Base-by-base conservation (phyloP, 345 rosid species). In the Gossypium arboreum region DNA sequence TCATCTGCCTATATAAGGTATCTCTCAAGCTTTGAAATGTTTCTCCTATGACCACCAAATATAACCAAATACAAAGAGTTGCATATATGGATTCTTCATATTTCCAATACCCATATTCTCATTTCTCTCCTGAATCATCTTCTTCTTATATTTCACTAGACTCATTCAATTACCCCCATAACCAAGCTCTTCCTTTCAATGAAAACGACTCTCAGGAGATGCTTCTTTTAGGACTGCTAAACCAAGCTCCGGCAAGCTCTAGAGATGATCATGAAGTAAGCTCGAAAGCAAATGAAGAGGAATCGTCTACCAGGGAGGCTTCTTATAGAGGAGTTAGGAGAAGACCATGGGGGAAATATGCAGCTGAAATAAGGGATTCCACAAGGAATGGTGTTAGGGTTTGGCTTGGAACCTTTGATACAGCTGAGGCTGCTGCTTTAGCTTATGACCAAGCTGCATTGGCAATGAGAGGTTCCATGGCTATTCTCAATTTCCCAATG, bases 401-500 rank as follows among this genome's bases (percentile, higher is more conserved):
- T 12, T 89, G 93, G 93, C 34, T 89, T 3, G 93, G 93, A 63
- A 89, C 93, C 16, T 89, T 89, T 20, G 84, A 89, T 25, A 89
- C 89, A 0, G 88, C 89, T 0, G 88, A 87, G 82, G 90, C 78
- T 4, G 93, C 93, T 1, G 93, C 93, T 41, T 79, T 89, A 62
- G 93, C 90, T 7, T 89, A 89, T 59, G 93, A 89, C 68, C 93
- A 86, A 83, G 93, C 93, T 0, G 93, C 93, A 74, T 86, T 87
- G 45, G 85, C 91, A 0, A 82, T 83, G 83, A 78, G 89, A 62
- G 93, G 93, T 11, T 63, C 87, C 9, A 76, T 41, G 82, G 89
- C 93, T 0, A 73, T 78, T 2, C 84, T 89, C 7, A 89, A 89
- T 74, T 89, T 89, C 68, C 86, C 93, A 0, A 75, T 60, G 3